Evolutionary conservation across 192 early-diverging fungal genomes (phyloP).

Genomic region (Coemansia sp.): DNA sequence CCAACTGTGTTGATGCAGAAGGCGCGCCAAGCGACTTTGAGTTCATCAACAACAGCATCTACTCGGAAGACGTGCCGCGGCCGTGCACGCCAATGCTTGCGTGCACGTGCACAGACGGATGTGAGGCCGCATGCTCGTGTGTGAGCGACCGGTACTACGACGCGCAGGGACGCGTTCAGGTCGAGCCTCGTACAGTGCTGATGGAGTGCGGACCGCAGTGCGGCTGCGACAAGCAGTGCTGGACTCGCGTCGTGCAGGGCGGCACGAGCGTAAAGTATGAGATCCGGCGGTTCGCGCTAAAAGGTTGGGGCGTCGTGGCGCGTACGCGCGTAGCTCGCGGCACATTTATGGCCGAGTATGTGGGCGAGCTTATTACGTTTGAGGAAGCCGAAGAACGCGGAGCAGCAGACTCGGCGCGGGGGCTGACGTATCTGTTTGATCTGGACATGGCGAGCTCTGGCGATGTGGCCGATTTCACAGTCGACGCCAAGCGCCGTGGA

Average conservation of each 20-base stretch:
- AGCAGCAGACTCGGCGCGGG: constrained; percentile 14
- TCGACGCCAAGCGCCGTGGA: constrained; percentile 89
- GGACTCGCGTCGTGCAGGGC: constrained; percentile 45
- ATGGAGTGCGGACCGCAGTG: constrained; percentile 46
- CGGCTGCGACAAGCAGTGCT: constrained; percentile 32
- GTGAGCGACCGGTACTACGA: constrained; percentile 30
- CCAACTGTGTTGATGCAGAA: constrained; percentile 40
- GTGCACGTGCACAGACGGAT: constrained; percentile 34
- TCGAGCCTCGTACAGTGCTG: constrained; percentile 9
- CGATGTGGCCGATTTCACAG: constrained; percentile 90
- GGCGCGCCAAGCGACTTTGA: constrained; percentile 33
- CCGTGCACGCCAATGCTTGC: constrained; percentile 35
- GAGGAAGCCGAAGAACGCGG: constrained; percentile 72
- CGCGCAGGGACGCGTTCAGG: constrained; percentile 21
- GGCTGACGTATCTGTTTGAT: constrained; percentile 65
- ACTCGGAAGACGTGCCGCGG: constrained; percentile 39
- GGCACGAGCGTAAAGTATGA: constrained; percentile 35
- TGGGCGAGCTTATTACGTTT: constrained; percentile 88
- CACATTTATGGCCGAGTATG: constrained; percentile 93
- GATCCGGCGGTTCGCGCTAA: constrained; percentile 36
- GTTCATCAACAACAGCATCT: constrained; percentile 39
- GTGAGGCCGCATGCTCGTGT: constrained; percentile 24
- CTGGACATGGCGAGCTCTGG: constrained; percentile 71
- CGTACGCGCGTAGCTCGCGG: constrained; percentile 36
- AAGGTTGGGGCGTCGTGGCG: constrained; percentile 53